Percentiles rank a stretch among this genome's conserved stretches.
phyloP scores from a whole-genome alignment of 495 filamentous ascomycete species.

The Penicillium parvum region DNA sequence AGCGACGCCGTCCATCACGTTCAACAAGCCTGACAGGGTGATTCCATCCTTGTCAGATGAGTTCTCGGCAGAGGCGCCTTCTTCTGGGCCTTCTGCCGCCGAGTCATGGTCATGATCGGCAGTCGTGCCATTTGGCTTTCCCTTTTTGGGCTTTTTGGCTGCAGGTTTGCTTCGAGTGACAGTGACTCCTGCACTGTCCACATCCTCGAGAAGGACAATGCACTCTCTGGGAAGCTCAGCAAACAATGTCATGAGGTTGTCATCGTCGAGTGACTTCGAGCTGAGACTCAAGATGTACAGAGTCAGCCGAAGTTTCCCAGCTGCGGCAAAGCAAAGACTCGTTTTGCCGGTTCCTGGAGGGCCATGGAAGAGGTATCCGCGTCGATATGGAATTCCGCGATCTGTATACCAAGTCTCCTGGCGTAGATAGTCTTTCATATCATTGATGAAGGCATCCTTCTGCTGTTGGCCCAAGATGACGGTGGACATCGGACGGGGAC shows the following conservation, averaged over 20 bases:
- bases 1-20: slow-evolving; percentile 78
- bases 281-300: slow-evolving; percentile 47
- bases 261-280: slow-evolving; percentile 50
- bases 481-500: slow-evolving; percentile 73
- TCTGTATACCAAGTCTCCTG: slow-evolving; percentile 78
- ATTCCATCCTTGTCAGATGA: slow-evolving; percentile 28
- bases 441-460: slow-evolving; percentile 66
- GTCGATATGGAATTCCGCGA: slow-evolving; percentile 53
- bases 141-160: background rate
- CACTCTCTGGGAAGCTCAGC: slow-evolving; percentile 46
- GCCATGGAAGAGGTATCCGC: slow-evolving; percentile 45
- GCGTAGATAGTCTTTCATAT: slow-evolving; percentile 87
- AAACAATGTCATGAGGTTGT: slow-evolving; percentile 66
- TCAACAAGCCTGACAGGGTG: slow-evolving; percentile 70
- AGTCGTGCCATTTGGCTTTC: too few species aligned
- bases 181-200: slow-evolving; percentile 53
- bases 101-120: background rate
- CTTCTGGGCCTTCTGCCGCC: background rate
- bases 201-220: slow-evolving; percentile 47
- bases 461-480: slow-evolving; percentile 73
- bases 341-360: slow-evolving; percentile 51
- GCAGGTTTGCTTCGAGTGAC: slow-evolving; percentile 35
- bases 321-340: slow-evolving; percentile 46
- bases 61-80: background rate
- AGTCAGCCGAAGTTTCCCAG: slow-evolving; percentile 40